Base-by-base conservation (phyloP, 805 yeast genomes). In the Candida insectorum region DNA sequence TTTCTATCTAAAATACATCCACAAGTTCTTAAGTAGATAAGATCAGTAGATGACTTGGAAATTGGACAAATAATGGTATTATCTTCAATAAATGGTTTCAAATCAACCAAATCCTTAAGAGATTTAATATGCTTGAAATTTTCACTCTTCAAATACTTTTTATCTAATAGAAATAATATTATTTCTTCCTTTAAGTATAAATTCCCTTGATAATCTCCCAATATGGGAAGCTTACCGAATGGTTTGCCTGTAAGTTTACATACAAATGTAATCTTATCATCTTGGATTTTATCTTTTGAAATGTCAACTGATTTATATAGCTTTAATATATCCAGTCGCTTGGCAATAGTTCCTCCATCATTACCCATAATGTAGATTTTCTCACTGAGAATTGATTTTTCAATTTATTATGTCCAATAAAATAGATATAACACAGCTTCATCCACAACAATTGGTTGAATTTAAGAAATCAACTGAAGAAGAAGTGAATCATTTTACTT, bases 401-500 rank as follows among this genome's bases (percentile, higher is more conserved):
- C 14, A 29, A 20, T 33, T 21, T 34, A 26, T n/a, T 24, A 38
- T 38, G 40, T 32, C 37, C 15, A 47, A 43, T 8, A 47, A 46
- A 28, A 53, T 85, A 41, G 93, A 88, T 48, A 67, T 87, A 45
- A 67, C 77, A 13, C 71, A 77, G 47, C 74, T 93, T 34, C 79
- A 79, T 29, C 84, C 94, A 1, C 91, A 87, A 53, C 97, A 93
- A 58, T 70, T 93, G 31, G 67, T 79, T 18, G 89, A 86, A 45
- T 78, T 93, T 56, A 84, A 93, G 47, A 81, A 80, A 45, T 85
- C 82, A 50, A 72, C 93, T 15, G 91, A 86, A 46, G 80, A 78
- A 49, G 98, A 93, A 54, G 66, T 89, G 24, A 85, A 85, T 48
- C 96, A 89, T 51, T 79, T 93, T 49, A 74, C 85, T 13, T 81